These are phyloP conservation scores for Melastoma candidum DNA, from an alignment of 441 rosid genomes.

Conservation along the genomic window DNA sequence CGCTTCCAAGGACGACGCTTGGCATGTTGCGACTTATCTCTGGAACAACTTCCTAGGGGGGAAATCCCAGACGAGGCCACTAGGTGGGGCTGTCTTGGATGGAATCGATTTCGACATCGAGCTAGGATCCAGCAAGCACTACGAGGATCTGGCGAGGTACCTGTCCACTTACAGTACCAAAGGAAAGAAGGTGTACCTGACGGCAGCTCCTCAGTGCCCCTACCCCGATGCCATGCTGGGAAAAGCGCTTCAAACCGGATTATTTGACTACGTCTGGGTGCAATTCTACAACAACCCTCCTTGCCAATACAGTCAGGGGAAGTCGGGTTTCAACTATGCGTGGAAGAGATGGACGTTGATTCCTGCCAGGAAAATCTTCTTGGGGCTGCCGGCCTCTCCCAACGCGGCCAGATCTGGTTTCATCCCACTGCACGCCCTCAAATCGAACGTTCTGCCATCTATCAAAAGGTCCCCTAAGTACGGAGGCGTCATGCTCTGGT, in stretches of 20 bases:
- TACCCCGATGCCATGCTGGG: no score
- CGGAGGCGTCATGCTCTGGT: constrained; percentile 22
- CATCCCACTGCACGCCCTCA: constrained; percentile 3
- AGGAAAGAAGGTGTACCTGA: constrained; percentile 8
- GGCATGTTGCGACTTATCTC: not conserved
- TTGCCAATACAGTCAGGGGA: constrained; percentile 6
- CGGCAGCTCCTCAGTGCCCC: not conserved
- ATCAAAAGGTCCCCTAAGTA: constrained; percentile 14
- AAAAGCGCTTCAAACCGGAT: no score
- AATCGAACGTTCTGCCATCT: constrained; percentile 14
- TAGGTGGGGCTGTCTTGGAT: constrained; percentile 22
- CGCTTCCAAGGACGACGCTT: not conserved
- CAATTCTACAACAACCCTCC: constrained; percentile 21
- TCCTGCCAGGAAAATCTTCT: no score
- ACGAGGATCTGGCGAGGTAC: constrained; percentile 7
- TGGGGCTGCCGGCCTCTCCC: not conserved
- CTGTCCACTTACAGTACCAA: constrained; percentile 3
- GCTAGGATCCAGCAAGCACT: constrained; percentile 8
- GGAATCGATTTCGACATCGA: constrained; percentile 24
- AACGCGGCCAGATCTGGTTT: constrained; percentile 15
- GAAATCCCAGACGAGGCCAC: constrained; percentile 4
- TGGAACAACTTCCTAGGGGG: constrained; percentile 1
- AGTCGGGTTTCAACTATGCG: constrained; percentile 1
- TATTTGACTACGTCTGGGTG: not conserved
- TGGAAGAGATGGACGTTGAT: constrained; percentile 14